These are phyloP conservation scores for Peniophora sp. DNA, from an alignment of 1,284 basidiomycete species.

Conservation along the genomic window DNA sequence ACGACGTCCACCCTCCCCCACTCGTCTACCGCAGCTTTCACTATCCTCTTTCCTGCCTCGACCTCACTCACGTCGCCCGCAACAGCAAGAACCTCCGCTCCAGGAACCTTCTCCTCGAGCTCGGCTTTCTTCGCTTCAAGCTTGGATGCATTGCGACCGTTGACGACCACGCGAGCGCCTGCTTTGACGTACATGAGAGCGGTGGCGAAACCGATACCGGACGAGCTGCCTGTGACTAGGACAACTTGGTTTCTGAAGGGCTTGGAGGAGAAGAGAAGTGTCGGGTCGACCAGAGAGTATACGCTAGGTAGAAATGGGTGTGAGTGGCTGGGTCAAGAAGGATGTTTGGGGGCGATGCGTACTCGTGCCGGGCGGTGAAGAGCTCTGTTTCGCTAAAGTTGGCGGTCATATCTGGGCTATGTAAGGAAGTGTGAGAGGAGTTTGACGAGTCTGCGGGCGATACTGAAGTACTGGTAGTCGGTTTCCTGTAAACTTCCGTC, in stretches of 20 bases:
- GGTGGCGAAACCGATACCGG: background rate
- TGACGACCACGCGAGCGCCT: background rate
- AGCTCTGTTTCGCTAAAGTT: no score
- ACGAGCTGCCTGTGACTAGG: background rate
- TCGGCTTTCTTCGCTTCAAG: background rate
- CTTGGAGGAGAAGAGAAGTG: background rate
- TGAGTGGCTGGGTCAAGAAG: no score
- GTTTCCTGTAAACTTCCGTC: no score
- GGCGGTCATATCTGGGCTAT: no score
- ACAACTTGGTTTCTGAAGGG: background rate
- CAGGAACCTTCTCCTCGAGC: background rate
- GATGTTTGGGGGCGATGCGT: no score
- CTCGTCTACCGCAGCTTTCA: background rate
- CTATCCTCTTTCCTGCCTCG: background rate
- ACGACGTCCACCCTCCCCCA: background rate
- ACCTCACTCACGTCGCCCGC: background rate
- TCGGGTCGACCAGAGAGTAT: background rate
- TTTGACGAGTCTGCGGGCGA: no score
- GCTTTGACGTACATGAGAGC: background rate
- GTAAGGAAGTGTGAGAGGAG: no score
- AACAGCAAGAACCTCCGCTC: background rate
- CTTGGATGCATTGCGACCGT: background rate
- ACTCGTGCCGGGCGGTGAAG: no score
- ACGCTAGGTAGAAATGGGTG: background rate
- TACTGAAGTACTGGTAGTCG: no score